Evolutionary conservation across 1,139 yeast genomes (phyloP).

Genomic region (Zygosaccharomyces sapae): DNA sequence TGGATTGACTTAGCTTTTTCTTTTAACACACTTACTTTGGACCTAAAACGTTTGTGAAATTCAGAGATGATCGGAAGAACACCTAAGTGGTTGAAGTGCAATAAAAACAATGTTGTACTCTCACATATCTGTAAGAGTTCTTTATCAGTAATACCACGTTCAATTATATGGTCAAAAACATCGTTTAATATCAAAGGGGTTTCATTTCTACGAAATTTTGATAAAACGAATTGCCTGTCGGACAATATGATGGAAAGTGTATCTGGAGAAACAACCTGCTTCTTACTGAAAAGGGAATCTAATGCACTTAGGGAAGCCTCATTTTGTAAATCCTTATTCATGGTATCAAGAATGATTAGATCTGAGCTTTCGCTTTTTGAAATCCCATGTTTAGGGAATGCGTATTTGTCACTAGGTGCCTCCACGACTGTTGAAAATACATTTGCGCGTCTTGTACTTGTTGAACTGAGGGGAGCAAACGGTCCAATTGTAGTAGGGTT

Average conservation of each 20-base stretch:
- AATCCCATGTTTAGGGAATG: slow-evolving; percentile 1
- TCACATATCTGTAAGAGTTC: slow-evolving; percentile 22
- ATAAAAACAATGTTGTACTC: slow-evolving; percentile 20
- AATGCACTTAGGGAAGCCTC: slow-evolving; percentile 9
- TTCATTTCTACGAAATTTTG: slow-evolving; percentile 20
- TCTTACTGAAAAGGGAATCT: slow-evolving; percentile 15
- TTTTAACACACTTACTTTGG: slow-evolving; percentile 23
- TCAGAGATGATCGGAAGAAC: slow-evolving; percentile 20
- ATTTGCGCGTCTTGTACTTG: slow-evolving; percentile 14
- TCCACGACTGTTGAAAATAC: slow-evolving; percentile 30
- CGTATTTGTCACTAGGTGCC: slow-evolving; percentile 14
- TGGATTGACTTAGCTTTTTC: slow-evolving; percentile 33
- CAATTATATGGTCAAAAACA: slow-evolving; percentile 24
- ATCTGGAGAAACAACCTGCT: slow-evolving; percentile 18
- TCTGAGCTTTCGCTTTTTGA: not conserved
- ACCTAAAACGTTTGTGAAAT: slow-evolving; percentile 29
- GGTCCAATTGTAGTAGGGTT: slow-evolving; percentile 5
- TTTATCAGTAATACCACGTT: slow-evolving; percentile 26
- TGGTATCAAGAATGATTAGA: not conserved
- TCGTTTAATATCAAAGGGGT: slow-evolving; percentile 11
- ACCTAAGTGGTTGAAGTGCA: slow-evolving; percentile 21
- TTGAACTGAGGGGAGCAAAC: slow-evolving; percentile 8
- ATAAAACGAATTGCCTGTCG: slow-evolving; percentile 18
- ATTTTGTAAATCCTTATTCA: not conserved
- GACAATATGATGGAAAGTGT: slow-evolving; percentile 18